A percentile compares a stretch with the other conserved stretches of the same genome.
Evolutionary conservation across 2,329 filamentous ascomycete species (phyloP).

Genomic region (Neonectria magnoliae): DNA sequence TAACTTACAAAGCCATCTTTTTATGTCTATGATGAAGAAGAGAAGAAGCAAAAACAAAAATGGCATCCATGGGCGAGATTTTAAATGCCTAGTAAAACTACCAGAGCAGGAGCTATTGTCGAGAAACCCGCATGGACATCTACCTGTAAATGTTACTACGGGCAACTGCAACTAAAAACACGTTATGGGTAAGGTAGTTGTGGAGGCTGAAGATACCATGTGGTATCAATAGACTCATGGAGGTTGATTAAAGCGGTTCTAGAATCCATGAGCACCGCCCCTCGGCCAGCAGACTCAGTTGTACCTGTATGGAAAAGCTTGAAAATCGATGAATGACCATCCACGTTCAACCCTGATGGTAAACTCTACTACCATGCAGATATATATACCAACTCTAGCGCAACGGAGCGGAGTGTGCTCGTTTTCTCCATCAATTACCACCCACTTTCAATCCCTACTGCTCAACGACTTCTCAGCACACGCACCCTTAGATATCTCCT

Average conservation of each 20-base stretch:
- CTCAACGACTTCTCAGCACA: neutral
- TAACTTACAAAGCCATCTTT: no score
- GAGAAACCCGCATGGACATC: no score
- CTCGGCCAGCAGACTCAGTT: neutral
- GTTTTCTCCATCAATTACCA: neutral
- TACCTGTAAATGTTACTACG: no score
- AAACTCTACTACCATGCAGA: neutral
- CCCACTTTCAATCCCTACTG: neutral
- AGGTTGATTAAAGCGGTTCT: neutral
- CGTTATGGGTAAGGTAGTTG: no score
- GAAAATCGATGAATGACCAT: neutral
- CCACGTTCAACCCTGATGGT: neutral
- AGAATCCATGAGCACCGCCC: neutral
- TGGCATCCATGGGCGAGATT: no score
- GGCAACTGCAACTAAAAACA: no score
- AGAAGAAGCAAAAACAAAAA: no score
- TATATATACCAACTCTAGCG: neutral
- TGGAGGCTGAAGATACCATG: no score
- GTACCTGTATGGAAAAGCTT: neutral
- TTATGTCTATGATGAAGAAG: no score
- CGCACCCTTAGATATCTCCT: neutral
- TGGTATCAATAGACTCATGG: neutral
- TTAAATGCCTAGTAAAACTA: no score
- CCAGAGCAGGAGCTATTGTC: no score
- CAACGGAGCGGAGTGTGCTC: neutral